phyloP scores from a whole-genome alignment of 306 rosid genomes.

The Hippophae rhamnoides region DNA sequence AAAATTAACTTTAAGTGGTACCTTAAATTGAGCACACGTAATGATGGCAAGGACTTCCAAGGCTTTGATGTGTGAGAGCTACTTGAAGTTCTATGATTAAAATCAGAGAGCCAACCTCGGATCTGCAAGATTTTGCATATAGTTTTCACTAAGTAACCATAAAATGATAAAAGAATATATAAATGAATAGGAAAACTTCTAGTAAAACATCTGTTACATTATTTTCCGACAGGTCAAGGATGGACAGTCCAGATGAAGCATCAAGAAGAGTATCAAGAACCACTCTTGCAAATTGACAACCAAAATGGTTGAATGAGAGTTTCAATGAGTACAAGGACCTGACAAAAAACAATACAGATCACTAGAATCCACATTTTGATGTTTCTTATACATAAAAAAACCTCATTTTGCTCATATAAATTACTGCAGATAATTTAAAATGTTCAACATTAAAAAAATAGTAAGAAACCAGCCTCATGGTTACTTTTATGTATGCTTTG shows the following conservation, averaged over 20 bases:
- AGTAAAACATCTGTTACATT: slow-evolving; percentile 41
- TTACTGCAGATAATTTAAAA: too few species aligned
- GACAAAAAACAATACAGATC: slow-evolving; percentile 16
- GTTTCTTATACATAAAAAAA: too few species aligned
- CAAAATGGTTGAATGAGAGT: slow-evolving; percentile 45
- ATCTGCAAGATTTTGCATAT: slow-evolving; percentile 41
- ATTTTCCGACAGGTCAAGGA: slow-evolving; percentile 83
- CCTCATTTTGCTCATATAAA: too few species aligned
- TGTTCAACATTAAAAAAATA: too few species aligned
- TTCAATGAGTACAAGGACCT: slow-evolving; percentile 68
- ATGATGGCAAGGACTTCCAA: slow-evolving; percentile 56
- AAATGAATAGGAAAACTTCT: slow-evolving; percentile 11
- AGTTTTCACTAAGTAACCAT: slow-evolving; percentile 19
- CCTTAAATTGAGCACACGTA: slow-evolving; percentile 78
- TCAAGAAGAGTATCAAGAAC: slow-evolving; percentile 51
- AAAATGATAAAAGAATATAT: slow-evolving; percentile 14
- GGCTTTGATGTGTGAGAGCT: slow-evolving; percentile 18
- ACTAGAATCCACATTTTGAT: neutral
- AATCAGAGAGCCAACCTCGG: slow-evolving; percentile 76
- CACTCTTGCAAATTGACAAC: slow-evolving; percentile 45
- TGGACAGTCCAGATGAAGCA: slow-evolving; percentile 55
- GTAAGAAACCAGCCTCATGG: too few species aligned
- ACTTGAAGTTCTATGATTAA: slow-evolving; percentile 30
- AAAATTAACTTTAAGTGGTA: slow-evolving; percentile 16
- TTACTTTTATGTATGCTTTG: too few species aligned